These are phyloP conservation scores for Aegilops tauschii DNA, from an alignment of 176 grass and related monocot species.

Conservation along the genomic window DNA sequence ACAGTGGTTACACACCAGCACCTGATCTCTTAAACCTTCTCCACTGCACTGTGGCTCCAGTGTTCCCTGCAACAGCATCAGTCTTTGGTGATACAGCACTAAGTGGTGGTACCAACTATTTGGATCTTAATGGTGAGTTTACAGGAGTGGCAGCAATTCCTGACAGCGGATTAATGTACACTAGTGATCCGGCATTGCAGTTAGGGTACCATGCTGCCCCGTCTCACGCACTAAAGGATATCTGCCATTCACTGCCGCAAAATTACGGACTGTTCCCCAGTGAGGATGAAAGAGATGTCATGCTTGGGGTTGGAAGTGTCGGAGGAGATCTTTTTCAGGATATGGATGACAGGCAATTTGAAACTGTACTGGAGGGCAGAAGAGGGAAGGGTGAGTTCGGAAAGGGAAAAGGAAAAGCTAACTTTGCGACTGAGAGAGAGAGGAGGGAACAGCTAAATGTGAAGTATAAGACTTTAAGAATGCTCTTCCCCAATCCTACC, in stretches of 20 bases:
- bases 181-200: slow-evolving; percentile 41
- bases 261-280: slow-evolving; percentile 59
- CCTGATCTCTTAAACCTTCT: slow-evolving; percentile 73
- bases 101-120: slow-evolving; percentile 33
- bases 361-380: slow-evolving; percentile 44
- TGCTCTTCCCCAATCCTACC: slow-evolving; percentile 76
- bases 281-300: slow-evolving; percentile 59
- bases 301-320: slow-evolving; percentile 44
- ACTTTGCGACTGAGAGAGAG: slow-evolving; percentile 85
- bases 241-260: slow-evolving; percentile 66
- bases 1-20: slow-evolving; percentile 40
- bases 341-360: slow-evolving; percentile 54
- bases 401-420: slow-evolving; percentile 65
- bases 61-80: slow-evolving; percentile 24
- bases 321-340: slow-evolving; percentile 61
- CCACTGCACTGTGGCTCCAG: slow-evolving; percentile 33
- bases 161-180: slow-evolving; percentile 46
- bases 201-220: slow-evolving; percentile 46
- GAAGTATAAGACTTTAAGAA: slow-evolving; percentile 67
- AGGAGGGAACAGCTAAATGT: slow-evolving; percentile 92
- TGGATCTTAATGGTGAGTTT: slow-evolving; percentile 58
- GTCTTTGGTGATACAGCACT: slow-evolving; percentile 26
- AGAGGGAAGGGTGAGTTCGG: slow-evolving; percentile 41
- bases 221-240: slow-evolving; percentile 50
- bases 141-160: slow-evolving; percentile 40